A percentile compares a stretch with the other conserved stretches of the same genome.
phyloP scores from a whole-genome alignment of 169 alveolate genomes.

The Plasmodium gallinaceum region DNA sequence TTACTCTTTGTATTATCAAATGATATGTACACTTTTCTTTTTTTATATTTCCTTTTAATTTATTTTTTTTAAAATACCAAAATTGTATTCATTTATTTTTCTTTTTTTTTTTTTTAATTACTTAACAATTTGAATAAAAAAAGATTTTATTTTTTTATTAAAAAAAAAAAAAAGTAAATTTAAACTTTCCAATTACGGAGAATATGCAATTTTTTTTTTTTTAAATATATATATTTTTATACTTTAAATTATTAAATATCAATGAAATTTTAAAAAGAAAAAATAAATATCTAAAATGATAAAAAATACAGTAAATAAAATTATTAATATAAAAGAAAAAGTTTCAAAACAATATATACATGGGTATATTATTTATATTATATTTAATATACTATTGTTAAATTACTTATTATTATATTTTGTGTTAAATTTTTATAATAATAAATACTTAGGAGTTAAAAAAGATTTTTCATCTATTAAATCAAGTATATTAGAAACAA shows the following conservation, averaged over 20 bases:
- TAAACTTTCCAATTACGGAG: no score
- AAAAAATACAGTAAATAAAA: neutral
- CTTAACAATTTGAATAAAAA: neutral
- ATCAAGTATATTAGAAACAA: neutral
- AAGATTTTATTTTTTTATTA: no score
- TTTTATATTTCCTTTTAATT: neutral
- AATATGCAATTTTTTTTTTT: no score
- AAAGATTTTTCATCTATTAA: neutral
- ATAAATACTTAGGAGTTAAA: neutral
- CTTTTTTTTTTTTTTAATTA: neutral
- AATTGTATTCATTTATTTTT: neutral
- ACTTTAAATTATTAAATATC: no score
- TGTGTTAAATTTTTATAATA: neutral
- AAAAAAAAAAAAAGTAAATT: no score
- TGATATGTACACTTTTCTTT: neutral
- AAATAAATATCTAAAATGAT: neutral
- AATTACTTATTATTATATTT: slow-evolving; percentile 20
- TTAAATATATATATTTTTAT: no score
- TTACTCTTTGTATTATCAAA: neutral
- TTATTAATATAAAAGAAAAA: neutral
- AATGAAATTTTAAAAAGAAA: neutral
- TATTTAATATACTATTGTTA: slow-evolving; percentile 24
- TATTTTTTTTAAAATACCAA: neutral
- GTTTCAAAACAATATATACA: neutral
- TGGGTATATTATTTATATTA: slow-evolving; percentile 10